phyloP scores from a whole-genome alignment of 345 rosid species.

The Clarkia xantiana region DNA sequence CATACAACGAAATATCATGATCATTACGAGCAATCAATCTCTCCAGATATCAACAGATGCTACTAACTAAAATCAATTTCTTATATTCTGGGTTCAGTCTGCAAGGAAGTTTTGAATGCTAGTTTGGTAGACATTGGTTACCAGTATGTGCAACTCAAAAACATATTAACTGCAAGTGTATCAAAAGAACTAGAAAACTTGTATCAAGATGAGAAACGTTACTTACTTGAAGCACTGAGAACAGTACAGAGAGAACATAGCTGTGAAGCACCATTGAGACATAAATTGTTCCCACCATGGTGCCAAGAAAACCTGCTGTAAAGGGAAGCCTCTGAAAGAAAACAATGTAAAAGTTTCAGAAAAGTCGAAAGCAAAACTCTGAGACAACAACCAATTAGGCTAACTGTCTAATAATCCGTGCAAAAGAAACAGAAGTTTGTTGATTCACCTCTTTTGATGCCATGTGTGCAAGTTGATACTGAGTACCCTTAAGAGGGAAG shows the following conservation, averaged over 20 bases:
- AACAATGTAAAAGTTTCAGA: conserved; percentile 3
- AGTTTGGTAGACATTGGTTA: neutral
- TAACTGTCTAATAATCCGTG: neutral
- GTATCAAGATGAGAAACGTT: neutral
- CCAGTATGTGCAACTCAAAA: neutral
- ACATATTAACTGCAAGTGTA: neutral
- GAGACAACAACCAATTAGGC: no score
- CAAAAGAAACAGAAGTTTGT: neutral
- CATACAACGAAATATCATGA: no score
- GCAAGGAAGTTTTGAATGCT: neutral
- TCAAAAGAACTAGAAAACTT: neutral
- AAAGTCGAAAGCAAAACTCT: conserved; percentile 1
- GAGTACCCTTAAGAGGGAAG: conserved; percentile 81
- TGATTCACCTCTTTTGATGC: conserved; percentile 59
- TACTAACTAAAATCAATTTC: no score
- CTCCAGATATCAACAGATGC: no score
- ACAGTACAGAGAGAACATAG: conserved; percentile 79
- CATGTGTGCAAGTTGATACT: conserved; percentile 72
- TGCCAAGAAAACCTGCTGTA: conserved; percentile 64
- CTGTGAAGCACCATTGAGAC: conserved; percentile 94
- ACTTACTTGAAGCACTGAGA: conserved; percentile 84
- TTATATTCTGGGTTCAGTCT: no score
- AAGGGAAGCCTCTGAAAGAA: conserved; percentile 74
- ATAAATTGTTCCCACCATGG: conserved; percentile 80
- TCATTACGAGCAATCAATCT: no score